These are phyloP conservation scores for Lepidopterella palustris DNA, from an alignment of 495 filamentous ascomycete genomes.

Conservation along the genomic window DNA sequence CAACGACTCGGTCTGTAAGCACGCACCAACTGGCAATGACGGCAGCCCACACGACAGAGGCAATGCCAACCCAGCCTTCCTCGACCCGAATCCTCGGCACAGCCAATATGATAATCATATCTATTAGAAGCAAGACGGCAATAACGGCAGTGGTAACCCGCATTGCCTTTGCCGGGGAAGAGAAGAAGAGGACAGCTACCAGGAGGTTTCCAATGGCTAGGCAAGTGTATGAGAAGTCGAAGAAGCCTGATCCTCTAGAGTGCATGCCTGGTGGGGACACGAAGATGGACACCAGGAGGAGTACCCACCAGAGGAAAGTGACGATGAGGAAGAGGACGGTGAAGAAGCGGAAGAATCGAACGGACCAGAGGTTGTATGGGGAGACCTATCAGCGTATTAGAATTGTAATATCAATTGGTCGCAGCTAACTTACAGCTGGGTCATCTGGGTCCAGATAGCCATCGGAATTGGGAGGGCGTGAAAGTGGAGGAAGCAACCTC, in stretches of 20 bases:
- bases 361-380: conserved; percentile 89
- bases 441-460: conserved; percentile 85
- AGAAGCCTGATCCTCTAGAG: conserved; percentile 83
- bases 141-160: conserved; percentile 61
- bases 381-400: conserved; percentile 55
- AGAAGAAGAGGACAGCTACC: conserved; percentile 77
- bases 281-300: conserved; percentile 80
- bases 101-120: conserved; percentile 70
- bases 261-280: conserved; percentile 80
- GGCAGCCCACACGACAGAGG: conserved; percentile 69
- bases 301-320: conserved; percentile 83
- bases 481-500: conserved; percentile 52
- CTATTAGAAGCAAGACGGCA: conserved; percentile 64
- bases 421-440: conserved; percentile 60
- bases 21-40: conserved; percentile 58
- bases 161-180: conserved; percentile 64
- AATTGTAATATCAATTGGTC: not conserved
- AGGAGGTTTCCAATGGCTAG: conserved; percentile 56
- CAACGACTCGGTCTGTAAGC: conserved; percentile 62
- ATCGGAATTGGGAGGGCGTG: conserved; percentile 43
- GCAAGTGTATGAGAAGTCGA: conserved; percentile 56
- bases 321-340: conserved; percentile 66
- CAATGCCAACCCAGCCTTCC: conserved; percentile 86
- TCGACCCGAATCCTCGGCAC: conserved; percentile 67
- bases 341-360: conserved; percentile 67